Evolutionary conservation across 257 asterid genomes (phyloP), one percentile per base, ranked within the genome.

Genomic region (Solanum ossicruentum): DNA sequence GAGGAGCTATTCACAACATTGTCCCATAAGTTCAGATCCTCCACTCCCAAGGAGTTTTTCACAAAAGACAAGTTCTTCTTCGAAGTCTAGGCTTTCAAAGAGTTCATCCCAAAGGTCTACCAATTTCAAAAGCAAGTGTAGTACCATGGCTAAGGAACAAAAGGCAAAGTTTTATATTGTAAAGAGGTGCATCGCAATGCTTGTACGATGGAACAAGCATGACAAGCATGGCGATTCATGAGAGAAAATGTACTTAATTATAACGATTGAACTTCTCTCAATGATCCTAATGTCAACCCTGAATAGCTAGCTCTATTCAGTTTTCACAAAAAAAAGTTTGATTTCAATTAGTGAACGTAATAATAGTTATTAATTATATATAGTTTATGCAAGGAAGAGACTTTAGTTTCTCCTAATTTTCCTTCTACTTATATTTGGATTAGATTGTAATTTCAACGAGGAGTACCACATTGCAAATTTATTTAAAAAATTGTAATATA

Each of bases 21-120:
- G 84, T 66, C 77, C 84, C 3, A 43, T 51, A 61, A 82, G 45
- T 77, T 77, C 84, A 82, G 73, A 43, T 41, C 77, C 71, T 16
- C 84, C 75, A 13, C 84, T 82, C 11, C 78, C 84, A 47, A 82
- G 84, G 73, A 82, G 84, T 41, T 82, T 43, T 23, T 82, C 84
- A 41, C 58, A 45, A 66, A 82, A 82, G 26, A 61, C 71, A 21
- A 63, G 47, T 51, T 77, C 82, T 77, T 77, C 82, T 23, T 77
- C 82, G 16, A 77, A 77, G 10, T 77, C 82, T 15, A 77, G 82
- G 8, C 82, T 77, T 26, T 51, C 82, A 77, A 77, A 77, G 65
- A 77, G 82, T 16, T 77, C 82, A 51, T 26, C 82, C 63, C 82
- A 77, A 77, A 51, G 82, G 23, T 77, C 82, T 77, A 26, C 82